Percentiles rank a stretch among this genome's conserved stretches.
Conservation (phyloP, 129 eudicot species). For the Kitagawia praeruptora region DNA sequence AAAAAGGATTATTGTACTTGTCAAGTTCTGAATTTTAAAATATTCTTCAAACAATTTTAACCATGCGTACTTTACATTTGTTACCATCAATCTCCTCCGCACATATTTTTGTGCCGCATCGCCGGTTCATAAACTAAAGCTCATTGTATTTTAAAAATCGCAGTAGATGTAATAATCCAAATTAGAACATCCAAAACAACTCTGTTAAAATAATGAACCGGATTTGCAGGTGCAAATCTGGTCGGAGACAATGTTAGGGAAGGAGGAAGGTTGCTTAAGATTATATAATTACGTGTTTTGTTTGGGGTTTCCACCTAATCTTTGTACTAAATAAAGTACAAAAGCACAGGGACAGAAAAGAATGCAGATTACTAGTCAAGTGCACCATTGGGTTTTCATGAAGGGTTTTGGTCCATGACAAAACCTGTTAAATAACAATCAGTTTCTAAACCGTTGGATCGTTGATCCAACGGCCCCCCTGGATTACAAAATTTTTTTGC, state of each 20-base stretch:
- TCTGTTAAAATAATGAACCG: neutral
- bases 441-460: no score
- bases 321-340: constrained; percentile 7
- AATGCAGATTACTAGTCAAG: neutral
- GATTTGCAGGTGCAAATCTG: constrained; percentile 1
- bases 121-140: neutral
- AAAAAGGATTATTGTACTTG: no score
- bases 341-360: neutral
- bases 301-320: constrained; percentile 8
- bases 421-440: no score
- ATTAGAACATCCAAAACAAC: neutral
- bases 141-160: neutral
- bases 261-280: neutral
- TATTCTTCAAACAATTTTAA: no score
- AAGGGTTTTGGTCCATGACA: no score
- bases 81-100: neutral
- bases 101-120: neutral
- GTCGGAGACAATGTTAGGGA: constrained; percentile 2
- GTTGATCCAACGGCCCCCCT: no score
- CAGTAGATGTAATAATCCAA: neutral
- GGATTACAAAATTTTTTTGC: no score
- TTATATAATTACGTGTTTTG: constrained; percentile 1
- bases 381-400: neutral
- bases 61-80: neutral
- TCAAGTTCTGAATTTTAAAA: no score